Percentiles rank a stretch among this genome's conserved stretches.
These are phyloP conservation scores for Exophiala mesophila DNA, from an alignment of 2,329 filamentous ascomycete species.

Conservation along the genomic window DNA sequence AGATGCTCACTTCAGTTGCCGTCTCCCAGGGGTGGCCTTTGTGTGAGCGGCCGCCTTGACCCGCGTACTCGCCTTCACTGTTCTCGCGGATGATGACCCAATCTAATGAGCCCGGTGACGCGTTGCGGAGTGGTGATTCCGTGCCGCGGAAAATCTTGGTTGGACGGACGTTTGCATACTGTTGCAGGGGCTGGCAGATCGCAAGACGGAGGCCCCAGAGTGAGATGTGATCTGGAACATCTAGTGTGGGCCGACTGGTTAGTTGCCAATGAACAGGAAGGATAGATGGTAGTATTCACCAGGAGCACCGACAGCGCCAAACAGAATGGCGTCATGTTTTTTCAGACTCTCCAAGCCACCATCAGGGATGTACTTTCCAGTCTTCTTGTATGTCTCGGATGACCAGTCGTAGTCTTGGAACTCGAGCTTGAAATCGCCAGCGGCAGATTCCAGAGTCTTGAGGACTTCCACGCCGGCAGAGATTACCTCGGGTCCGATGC, in stretches of 20 bases:
- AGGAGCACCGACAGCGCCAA: constrained; percentile 63
- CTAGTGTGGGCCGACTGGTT: constrained; percentile 29
- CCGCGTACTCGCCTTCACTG: constrained; percentile 62
- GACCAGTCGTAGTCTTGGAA: constrained; percentile 65
- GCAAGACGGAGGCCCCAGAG: constrained; percentile 64
- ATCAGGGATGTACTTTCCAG: constrained; percentile 60
- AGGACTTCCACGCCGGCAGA: constrained; percentile 59
- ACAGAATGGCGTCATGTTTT: constrained; percentile 61
- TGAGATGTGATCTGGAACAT: constrained; percentile 62
- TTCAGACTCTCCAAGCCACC: constrained; percentile 54
- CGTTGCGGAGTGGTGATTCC: constrained; percentile 49
- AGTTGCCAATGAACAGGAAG: too few species aligned
- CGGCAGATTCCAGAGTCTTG: constrained; percentile 41
- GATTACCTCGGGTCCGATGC: constrained; percentile 66
- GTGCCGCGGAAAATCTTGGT: constrained; percentile 59
- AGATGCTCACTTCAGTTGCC: constrained; percentile 60
- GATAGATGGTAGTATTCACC: too few species aligned
- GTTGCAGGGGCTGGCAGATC: constrained; percentile 62
- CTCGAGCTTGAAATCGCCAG: constrained; percentile 55
- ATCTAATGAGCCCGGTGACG: constrained; percentile 55
- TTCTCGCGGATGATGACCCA: constrained; percentile 66
- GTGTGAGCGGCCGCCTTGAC: constrained; percentile 60
- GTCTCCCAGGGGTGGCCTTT: constrained; percentile 55
- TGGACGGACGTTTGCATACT: constrained; percentile 65
- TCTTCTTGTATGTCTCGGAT: constrained; percentile 61